Base-by-base conservation (phyloP, 164 flowering plant species). In the Euptelea pleiosperma region DNA sequence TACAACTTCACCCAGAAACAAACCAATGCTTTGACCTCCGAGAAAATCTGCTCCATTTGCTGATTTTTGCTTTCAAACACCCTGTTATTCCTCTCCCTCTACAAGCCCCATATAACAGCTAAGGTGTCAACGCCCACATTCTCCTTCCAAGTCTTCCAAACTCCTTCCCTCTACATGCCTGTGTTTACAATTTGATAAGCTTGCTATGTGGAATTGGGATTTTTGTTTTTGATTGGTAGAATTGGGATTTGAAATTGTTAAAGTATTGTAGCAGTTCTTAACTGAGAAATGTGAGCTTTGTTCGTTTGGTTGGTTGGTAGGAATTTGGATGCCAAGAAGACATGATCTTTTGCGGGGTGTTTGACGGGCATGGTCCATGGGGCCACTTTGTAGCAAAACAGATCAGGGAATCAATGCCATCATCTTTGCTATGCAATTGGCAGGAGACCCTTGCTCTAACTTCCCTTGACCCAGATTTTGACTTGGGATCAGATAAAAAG, bases 301-400 rank as follows among this genome's bases (percentile, higher is more conserved):
- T 49, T 62, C 50, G 16, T 47, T 54, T 62, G 47, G 37, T 16
- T 58, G 52, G 36, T 16, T 67, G 58, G 29, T 52, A 90, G 97
- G 94, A 74, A 72, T 90, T 87, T 61, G 97, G 97, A 36, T 80
- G 83, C 63, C 89, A 91, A 74, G 79, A 75, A 62, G 96, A 91
- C 66, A 79, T 84, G 86, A 70, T 75, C 12, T 88, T 91, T 53
- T 88, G 96, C 60, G 98, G 98, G 35, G 75, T 91, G 34, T 91
- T 91, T 54, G 98, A 91, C 53, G 98, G 98, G 57, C 98, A 91
- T 55, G 96, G 98, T 21, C 78, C 85, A 19, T 91, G 98, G 98
- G 98, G 98, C 0, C 96, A 91, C 61, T 77, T 58, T 66, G 90
- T 91, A 18, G 71, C 96, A 0, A 88, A 86, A 69, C 77, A 48